Evolutionary conservation across 2,329 filamentous ascomycete genomes (phyloP).

Genomic region (Alternaria sp.): DNA sequence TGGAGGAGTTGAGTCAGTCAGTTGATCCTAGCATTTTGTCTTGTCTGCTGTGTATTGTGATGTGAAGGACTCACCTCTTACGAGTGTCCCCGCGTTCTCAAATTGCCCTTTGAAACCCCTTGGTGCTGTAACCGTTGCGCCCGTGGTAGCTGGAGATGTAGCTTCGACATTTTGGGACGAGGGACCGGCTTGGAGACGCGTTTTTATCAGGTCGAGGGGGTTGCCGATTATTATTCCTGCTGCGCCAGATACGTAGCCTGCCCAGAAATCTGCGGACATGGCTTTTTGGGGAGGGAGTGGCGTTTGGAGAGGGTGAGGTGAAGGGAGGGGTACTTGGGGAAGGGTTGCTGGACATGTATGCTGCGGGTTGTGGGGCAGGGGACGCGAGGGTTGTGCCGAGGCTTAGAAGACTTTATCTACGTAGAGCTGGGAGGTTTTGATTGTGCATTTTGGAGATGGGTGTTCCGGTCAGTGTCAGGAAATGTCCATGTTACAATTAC

Average conservation of each 20-base stretch:
- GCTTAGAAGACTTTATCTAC: background rate
- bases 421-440: too few species aligned
- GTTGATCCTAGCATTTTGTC: too few species aligned
- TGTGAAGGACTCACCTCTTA: slow-evolving; percentile 49
- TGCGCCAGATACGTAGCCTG: slow-evolving; percentile 87
- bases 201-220: slow-evolving; percentile 80
- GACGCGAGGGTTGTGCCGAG: slow-evolving; percentile 20
- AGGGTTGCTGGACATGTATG: background rate
- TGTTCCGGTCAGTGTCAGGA: too few species aligned
- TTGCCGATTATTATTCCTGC: slow-evolving; percentile 88
- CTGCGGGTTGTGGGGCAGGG: slow-evolving; percentile 10
- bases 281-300: background rate
- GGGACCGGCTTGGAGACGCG: slow-evolving; percentile 74
- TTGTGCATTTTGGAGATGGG: too few species aligned
- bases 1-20: slow-evolving; percentile 17
- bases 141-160: slow-evolving; percentile 1
- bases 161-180: slow-evolving; percentile 19
- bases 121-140: slow-evolving; percentile 15
- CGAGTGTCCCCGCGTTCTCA: slow-evolving; percentile 45
- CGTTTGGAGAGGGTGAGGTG: background rate
- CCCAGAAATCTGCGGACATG: slow-evolving; percentile 93
- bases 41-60: too few species aligned
- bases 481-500: too few species aligned
- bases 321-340: slow-evolving; percentile 23
- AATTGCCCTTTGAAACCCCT: slow-evolving; percentile 41